Conservation (phyloP, 495 filamentous ascomycete species). For the Daldinia decipiens region DNA sequence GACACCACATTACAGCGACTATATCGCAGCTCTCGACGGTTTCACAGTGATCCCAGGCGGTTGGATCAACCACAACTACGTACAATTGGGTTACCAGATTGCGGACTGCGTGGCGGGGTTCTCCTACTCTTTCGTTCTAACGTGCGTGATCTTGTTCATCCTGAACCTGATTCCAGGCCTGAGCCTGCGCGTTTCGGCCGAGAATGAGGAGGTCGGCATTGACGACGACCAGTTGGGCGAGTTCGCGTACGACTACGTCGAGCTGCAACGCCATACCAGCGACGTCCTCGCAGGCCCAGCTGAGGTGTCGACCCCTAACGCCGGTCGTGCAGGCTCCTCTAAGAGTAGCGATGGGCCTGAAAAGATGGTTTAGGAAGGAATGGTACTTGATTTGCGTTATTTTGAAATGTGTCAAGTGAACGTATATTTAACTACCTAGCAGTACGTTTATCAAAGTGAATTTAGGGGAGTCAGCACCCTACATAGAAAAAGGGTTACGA, state of each 20-base stretch:
- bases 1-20: constrained; percentile 62
- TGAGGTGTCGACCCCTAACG: constrained; percentile 49
- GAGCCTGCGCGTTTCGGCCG: constrained; percentile 74
- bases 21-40: constrained; percentile 82
- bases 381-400: background rate
- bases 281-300: constrained; percentile 40
- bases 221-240: constrained; percentile 87
- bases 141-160: constrained; percentile 79
- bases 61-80: constrained; percentile 80
- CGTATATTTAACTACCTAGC: background rate
- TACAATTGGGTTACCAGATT: constrained; percentile 80
- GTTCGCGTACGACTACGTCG: constrained; percentile 87
- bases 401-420: background rate
- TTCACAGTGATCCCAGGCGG: constrained; percentile 69
- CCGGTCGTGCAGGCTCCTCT: constrained; percentile 77
- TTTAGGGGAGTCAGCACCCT: constrained; percentile 1
- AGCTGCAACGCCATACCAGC: constrained; percentile 75
- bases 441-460: background rate
- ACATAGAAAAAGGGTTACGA: constrained; percentile 1
- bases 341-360: constrained; percentile 60
- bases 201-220: constrained; percentile 79
- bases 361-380: constrained; percentile 41
- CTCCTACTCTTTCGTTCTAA: constrained; percentile 80
- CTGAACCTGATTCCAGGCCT: constrained; percentile 81
- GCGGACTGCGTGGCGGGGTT: constrained; percentile 78